Evolutionary conservation across 2,329 filamentous ascomycete species (phyloP).

Genomic region (Rhytidhysteron rufulum): DNA sequence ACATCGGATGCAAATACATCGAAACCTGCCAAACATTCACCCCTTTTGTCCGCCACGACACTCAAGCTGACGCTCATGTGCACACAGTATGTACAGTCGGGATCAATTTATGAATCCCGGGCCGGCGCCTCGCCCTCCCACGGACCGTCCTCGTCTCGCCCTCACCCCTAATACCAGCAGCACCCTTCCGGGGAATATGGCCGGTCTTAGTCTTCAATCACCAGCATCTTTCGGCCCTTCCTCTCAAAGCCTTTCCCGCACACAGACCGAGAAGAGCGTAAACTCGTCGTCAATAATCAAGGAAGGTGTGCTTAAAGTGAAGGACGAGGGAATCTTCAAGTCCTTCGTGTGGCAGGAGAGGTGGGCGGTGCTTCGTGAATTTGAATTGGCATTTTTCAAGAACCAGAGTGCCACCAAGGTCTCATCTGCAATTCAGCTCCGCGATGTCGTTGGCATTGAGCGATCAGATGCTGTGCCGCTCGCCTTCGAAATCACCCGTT

Average conservation of each 20-base stretch:
- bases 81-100: conserved; percentile 55
- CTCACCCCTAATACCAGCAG: conserved; percentile 70
- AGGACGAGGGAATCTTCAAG: conserved; percentile 85
- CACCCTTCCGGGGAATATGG: conserved; percentile 69
- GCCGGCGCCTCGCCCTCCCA: conserved; percentile 85
- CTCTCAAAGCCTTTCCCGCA: conserved; percentile 36
- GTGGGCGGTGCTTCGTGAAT: conserved; percentile 87
- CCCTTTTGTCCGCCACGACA: neutral
- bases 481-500: conserved; percentile 87
- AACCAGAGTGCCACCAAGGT: conserved; percentile 76
- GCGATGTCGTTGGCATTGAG: conserved; percentile 84
- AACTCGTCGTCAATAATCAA: conserved; percentile 40
- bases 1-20: neutral
- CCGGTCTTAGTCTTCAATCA: conserved; percentile 69
- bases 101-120: conserved; percentile 93
- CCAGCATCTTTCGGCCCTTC: conserved; percentile 43
- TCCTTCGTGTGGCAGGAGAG: conserved; percentile 84
- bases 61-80: neutral
- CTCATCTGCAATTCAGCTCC: conserved; percentile 77
- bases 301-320: conserved; percentile 76
- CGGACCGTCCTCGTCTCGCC: conserved; percentile 75
- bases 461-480: conserved; percentile 87
- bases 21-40: neutral
- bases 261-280: conserved; percentile 38
- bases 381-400: conserved; percentile 92